Percentiles rank a stretch among this genome's conserved stretches.
Evolutionary conservation across 805 yeast genomes (phyloP).

Genomic region (Candida corydali): DNA sequence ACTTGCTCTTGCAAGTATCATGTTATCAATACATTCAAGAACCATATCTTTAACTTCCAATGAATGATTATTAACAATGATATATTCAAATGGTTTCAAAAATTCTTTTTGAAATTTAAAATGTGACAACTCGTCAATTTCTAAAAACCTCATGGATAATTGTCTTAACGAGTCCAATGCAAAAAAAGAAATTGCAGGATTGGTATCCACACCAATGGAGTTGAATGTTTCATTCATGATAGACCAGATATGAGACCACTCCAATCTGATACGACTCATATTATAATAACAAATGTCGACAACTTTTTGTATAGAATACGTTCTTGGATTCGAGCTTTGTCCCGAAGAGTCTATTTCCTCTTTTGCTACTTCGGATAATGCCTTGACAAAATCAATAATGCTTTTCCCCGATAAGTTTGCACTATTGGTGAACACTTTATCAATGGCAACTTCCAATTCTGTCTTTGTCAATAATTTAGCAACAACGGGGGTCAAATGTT

Average conservation of each 20-base stretch:
- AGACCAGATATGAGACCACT: conserved; percentile 95
- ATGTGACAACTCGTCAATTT: conserved; percentile 89
- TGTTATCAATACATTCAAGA: conserved; percentile 81
- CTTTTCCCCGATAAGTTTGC: conserved; percentile 76
- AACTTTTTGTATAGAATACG: conserved; percentile 89
- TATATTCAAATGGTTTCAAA: conserved; percentile 82
- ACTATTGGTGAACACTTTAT: conserved; percentile 81
- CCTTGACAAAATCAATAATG: conserved; percentile 81
- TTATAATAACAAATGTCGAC: conserved; percentile 97
- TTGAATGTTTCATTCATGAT: conserved; percentile 89
- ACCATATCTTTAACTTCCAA: conserved; percentile 81
- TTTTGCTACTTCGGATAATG: conserved; percentile 77
- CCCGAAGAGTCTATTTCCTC: conserved; percentile 92
- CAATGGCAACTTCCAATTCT: conserved; percentile 75
- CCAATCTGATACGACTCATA: conserved; percentile 92
- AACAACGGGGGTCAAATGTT: conserved; percentile 56
- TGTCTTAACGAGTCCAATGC: conserved; percentile 94
- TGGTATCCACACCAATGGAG: conserved; percentile 75
- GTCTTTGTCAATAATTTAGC: conserved; percentile 58
- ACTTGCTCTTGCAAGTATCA: conserved; percentile 70
- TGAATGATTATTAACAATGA: conserved; percentile 63
- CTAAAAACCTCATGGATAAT: conserved; percentile 85
- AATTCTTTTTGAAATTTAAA: conserved; percentile 95
- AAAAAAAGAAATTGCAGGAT: conserved; percentile 73
- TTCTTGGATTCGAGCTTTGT: conserved; percentile 76